These are phyloP conservation scores for Saitozyma sp. DNA, from an alignment of 768 basidiomycete species.

Conservation along the genomic window DNA sequence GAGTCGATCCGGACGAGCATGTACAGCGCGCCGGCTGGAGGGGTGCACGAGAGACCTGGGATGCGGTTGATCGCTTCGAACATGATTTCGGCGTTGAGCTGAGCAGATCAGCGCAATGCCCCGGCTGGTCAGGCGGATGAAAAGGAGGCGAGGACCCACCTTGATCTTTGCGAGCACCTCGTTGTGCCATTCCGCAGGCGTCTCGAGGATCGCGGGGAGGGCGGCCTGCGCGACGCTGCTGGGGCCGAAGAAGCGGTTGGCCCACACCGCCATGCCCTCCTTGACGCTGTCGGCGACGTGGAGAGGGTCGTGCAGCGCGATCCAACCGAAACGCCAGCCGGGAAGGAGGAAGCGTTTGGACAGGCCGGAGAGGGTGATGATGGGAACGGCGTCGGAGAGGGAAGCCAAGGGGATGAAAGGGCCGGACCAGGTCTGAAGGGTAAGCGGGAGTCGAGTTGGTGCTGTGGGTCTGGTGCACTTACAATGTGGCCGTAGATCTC, in stretches of 20 bases:
- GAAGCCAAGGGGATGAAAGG: conserved; percentile 51
- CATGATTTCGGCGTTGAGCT: conserved; percentile 38
- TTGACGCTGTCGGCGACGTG: conserved; percentile 40
- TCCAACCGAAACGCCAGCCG: conserved; percentile 53
- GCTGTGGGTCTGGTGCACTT: conserved; percentile 5
- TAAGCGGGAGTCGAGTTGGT: conserved; percentile 1
- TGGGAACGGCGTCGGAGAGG: conserved; percentile 44
- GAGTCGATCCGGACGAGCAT: conserved; percentile 42
- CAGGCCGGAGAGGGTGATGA: conserved; percentile 51
- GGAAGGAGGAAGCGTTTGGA: conserved; percentile 54
- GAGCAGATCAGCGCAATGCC: background rate
- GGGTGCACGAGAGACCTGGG: conserved; percentile 36
- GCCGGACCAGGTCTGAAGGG: conserved; percentile 38
- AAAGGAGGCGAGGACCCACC: conserved; percentile 15
- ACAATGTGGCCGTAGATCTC: conserved; percentile 51
- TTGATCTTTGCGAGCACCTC: conserved; percentile 42
- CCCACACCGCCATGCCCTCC: conserved; percentile 44
- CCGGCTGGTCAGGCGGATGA: too few species aligned
- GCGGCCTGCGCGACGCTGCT: conserved; percentile 43
- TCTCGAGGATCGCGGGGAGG: conserved; percentile 42
- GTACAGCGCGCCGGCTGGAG: conserved; percentile 45
- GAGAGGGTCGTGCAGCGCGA: conserved; percentile 50
- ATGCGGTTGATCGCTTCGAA: conserved; percentile 24
- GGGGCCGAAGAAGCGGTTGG: conserved; percentile 52
- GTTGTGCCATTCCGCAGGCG: conserved; percentile 36